phyloP scores from a whole-genome alignment of 768 basidiomycete genomes.

The Boletus pseudopeckii region DNA sequence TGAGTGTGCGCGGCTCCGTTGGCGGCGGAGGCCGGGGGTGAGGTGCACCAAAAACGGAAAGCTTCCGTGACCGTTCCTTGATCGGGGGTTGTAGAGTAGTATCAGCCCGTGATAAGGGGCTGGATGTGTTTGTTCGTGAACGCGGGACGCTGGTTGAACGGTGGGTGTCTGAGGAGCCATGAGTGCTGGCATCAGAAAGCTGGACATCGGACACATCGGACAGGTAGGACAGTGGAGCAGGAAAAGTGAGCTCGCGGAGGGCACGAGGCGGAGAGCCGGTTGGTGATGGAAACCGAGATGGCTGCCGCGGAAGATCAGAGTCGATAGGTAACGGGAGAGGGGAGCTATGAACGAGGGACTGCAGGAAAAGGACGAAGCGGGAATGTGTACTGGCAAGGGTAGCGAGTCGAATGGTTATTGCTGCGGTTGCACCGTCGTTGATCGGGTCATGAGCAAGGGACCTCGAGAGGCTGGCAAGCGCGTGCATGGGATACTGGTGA shows the following conservation, averaged over 20 bases:
- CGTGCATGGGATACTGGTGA: slow-evolving; percentile 69
- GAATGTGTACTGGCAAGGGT: slow-evolving; percentile 62
- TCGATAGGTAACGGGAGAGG: slow-evolving; percentile 44
- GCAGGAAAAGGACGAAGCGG: slow-evolving; percentile 69
- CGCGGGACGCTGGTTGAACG: slow-evolving; percentile 7
- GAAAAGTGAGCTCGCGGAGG: slow-evolving; percentile 64
- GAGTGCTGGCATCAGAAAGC: slow-evolving; percentile 4
- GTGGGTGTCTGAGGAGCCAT: slow-evolving; percentile 1
- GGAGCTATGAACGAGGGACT: slow-evolving; percentile 68
- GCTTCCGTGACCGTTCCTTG: slow-evolving; percentile 19
- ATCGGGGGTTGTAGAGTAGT: slow-evolving; percentile 5
- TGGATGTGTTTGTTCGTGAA: slow-evolving; percentile 4
- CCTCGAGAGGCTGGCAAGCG: slow-evolving; percentile 50
- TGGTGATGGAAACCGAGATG: slow-evolving; percentile 16
- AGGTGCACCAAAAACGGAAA: slow-evolving; percentile 39
- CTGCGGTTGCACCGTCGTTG: slow-evolving; percentile 25
- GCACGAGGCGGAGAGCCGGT: slow-evolving; percentile 28
- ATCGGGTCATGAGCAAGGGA: slow-evolving; percentile 26
- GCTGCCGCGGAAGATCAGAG: slow-evolving; percentile 36
- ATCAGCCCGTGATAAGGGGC: slow-evolving; percentile 24
- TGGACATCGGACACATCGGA: slow-evolving; percentile 18
- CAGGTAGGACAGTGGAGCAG: slow-evolving; percentile 62
- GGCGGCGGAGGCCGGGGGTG: slow-evolving; percentile 44
- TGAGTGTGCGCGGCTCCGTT: slow-evolving; percentile 43
- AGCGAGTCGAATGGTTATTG: slow-evolving; percentile 37